Base-by-base conservation (phyloP, 2,329 filamentous ascomycete species). In the Fusarium pininemorale region DNA sequence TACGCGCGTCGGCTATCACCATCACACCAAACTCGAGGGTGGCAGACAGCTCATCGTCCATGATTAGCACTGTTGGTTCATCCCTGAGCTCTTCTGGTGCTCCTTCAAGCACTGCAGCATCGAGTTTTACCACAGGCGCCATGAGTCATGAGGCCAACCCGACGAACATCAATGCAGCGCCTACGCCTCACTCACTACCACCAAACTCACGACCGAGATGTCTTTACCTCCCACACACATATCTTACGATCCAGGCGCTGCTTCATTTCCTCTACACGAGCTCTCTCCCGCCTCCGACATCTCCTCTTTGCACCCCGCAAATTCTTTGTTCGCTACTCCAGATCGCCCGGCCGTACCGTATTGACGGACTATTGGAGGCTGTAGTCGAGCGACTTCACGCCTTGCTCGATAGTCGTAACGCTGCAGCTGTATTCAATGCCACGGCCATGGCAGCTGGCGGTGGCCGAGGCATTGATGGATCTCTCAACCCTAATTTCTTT, bases 401-500 rank as follows among this genome's bases (percentile, higher is more conserved):
- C 37, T 90, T 97, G 2, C 89, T 99, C 8, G 96, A 99, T 81
- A 96, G 94, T 54, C 90, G 96, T 53, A 99, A 98, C 76, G 96
- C 96, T 0, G 96, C 96, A 0, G 96, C 96, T 11, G 95, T 99
- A 0, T 99, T 99, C 86, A 99, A 99, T 75, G 96, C 96, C 1
- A 96, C 96, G 0, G 96, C 96, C 60, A 98, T 98, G 96, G 96
- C 95, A 1, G 96, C 96, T 3, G 96, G 96, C 16, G 95, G 96
- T 32, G 96, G 96, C 1, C 90, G 95, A 54, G 93, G 94, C 54
- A 94, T 96, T 35, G 91, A 93, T 60, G 94, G 87, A 42, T 86
- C 85, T 4, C 82, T 91, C 37, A 90, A 91, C 76, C 90, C 90
- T 65, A 91, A 91, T 78, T 90, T 88, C 80, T 90, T 89, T 76